Evolutionary conservation across 768 basidiomycete species (phyloP), one percentile per base, ranked within the genome.

Genomic region (Macrolepiota albuminosa): DNA sequence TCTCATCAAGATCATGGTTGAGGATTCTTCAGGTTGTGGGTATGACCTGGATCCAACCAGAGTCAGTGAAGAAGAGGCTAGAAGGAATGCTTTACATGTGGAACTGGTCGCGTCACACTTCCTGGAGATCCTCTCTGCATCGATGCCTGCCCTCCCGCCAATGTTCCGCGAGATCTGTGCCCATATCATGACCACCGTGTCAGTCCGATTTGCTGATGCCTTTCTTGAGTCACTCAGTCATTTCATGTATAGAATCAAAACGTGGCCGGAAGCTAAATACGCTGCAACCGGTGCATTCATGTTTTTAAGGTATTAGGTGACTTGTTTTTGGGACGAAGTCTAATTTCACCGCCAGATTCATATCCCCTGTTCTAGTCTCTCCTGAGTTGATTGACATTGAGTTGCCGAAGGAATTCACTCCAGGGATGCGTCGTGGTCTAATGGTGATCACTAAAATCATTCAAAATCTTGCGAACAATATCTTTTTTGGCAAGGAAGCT

Each of bases 401-500:
- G 61, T 68, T 93, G 0, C 89, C 91, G 0, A 79, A 81, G 60
- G 88, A 87, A 40, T 78, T 81, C 40, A 74, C 78, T 43, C 66
- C 66, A 1, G 77, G 81, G 33, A 79, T 91, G 55, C 87, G 91
- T 18, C 85, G 89, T 45, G 93, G 91, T 18, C 76, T 96, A 14
- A 87, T 91, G 80, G 76, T 91, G 50, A 88, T 97, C 63, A 91
- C 93, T 47, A 97, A 95, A 75, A 86, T 95, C 58, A 87, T 97
- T 49, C 94, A 96, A 72, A 95, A 93, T 67, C 74, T 97, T 34
- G 94, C 94, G 21, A 98, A 97, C 74, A 96, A 97, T 65, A 88
- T 95, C 52, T 86, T 92, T 67, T 96, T 96, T 65, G 92, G 90
- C 11, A 95, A 95, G 71, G 94, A 96, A 66, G 83, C 85, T 4